Evolutionary conservation across 257 asterid species (phyloP), one percentile per base, ranked within the genome.

Genomic region (Nicotiana paniculata): DNA sequence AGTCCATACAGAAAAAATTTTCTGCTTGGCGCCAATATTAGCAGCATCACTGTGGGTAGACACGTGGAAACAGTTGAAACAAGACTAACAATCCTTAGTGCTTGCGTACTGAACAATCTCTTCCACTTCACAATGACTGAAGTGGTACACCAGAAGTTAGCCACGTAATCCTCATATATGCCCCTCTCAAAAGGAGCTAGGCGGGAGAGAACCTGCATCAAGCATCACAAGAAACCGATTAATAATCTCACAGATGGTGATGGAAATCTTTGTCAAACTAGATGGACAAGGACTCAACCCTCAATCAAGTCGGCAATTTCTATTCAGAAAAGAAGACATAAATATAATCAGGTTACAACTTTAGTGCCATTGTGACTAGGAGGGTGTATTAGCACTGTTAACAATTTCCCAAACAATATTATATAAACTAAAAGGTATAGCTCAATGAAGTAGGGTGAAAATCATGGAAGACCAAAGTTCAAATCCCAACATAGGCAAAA

Each of bases 171-270:
- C 89, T 94, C 99, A 17, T 96, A 96, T 82, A 96, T 87, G 57
- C 98, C 98, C 89, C 99, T 94, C 90, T 94, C 99, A 26, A 93
- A 93, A 54, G 98, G 98, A 84, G 98, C 99, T 86, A 96, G 87
- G 77, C 99, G 95, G 83, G 97, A 91, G 82, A 96, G 91, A 85
- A 96, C 99, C 99, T 96, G 92, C 76, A 88, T 75, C 85, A 88
- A 81, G 66, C 55, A 88, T 85, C 86, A 84, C 82, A 59, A 64
- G 18, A 61, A 53, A 74, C 58, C 9, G 9, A 51, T 58, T 46
- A 66, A 54, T 64, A 62, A 48, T 43, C 77, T 46, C 51, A 0
- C 17, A 64, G 13, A 28, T 46, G 28, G 13, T 46, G 83, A 62
- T 64, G 65, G 43, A 61, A 79, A 80, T 37, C 61, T 32, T 16